Evolutionary conservation across 768 basidiomycete genomes (phyloP).

Genomic region (Kwoniella sp.): DNA sequence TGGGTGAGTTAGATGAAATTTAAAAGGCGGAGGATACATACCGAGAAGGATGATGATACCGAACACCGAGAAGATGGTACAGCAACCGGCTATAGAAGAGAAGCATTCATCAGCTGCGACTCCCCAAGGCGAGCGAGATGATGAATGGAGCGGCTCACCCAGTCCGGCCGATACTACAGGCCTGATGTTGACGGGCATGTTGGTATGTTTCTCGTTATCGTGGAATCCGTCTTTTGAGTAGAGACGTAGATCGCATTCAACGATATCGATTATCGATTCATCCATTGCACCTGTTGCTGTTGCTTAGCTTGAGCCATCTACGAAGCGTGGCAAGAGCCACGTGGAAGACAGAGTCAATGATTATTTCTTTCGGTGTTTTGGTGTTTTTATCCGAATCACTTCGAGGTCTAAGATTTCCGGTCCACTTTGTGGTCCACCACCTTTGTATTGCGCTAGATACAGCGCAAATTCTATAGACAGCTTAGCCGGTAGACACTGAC

Average conservation of each 20-base stretch:
- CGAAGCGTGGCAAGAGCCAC: too few species aligned
- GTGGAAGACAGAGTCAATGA: neutral
- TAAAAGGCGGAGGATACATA: too few species aligned
- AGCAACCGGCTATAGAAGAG: conserved; percentile 47
- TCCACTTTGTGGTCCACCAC: neutral
- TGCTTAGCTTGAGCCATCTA: too few species aligned
- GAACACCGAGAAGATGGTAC: conserved; percentile 55
- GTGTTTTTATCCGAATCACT: neutral
- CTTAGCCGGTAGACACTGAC: too few species aligned
- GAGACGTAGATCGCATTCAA: too few species aligned
- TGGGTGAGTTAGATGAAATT: too few species aligned
- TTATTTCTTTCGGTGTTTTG: neutral
- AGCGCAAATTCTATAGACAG: neutral
- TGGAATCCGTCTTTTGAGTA: neutral
- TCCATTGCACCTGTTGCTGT: too few species aligned
- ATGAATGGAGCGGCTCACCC: conserved; percentile 33
- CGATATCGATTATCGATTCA: neutral
- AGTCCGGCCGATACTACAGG: conserved; percentile 53
- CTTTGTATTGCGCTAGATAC: neutral
- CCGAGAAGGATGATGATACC: conserved; percentile 55
- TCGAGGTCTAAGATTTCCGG: conserved; percentile 1
- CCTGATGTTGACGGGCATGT: conserved; percentile 39
- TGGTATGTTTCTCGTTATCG: neutral
- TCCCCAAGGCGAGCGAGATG: neutral
- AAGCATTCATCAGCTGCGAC: conserved; percentile 16